Conservation (phyloP, 75 land plant species). For the Pinus taeda region DNA sequence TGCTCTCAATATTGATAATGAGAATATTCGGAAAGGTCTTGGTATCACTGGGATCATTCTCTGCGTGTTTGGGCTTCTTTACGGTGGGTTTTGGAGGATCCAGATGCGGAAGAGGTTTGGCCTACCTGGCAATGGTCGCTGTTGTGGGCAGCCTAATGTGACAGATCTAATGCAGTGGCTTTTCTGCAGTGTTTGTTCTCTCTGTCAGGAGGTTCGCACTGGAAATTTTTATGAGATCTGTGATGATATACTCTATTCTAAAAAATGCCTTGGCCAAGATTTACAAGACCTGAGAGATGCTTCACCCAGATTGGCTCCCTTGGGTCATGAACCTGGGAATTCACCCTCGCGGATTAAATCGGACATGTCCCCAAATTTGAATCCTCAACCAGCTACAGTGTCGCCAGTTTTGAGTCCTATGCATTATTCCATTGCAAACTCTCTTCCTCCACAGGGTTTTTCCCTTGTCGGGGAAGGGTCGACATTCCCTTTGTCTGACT, state of each 20-base stretch:
- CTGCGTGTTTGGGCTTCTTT: constrained; percentile 73
- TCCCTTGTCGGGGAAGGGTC: no score
- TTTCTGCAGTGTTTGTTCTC: constrained; percentile 78
- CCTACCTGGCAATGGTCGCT: constrained; percentile 49
- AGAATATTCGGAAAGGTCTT: constrained; percentile 39
- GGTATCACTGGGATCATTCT: constrained; percentile 58
- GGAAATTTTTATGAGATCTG: constrained; percentile 58
- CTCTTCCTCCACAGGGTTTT: no score
- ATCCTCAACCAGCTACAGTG: no score
- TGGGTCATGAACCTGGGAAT: constrained; percentile 1
- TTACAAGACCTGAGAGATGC: neutral
- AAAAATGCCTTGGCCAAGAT: neutral
- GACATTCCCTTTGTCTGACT: no score
- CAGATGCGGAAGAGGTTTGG: constrained; percentile 75
- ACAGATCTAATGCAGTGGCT: constrained; percentile 82
- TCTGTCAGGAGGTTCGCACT: constrained; percentile 90
- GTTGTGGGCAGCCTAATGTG: constrained; percentile 56
- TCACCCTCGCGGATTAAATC: neutral
- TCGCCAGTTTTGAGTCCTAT: no score
- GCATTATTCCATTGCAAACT: no score
- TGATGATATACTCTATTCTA: constrained; percentile 47
- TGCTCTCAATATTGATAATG: constrained; percentile 66
- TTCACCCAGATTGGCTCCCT: neutral
- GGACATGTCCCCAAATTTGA: no score
- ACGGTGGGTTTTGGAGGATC: constrained; percentile 93